These are phyloP conservation scores for Cylindrotheca closterium DNA, from an alignment of 108 stramenopile species.

Conservation along the genomic window DNA sequence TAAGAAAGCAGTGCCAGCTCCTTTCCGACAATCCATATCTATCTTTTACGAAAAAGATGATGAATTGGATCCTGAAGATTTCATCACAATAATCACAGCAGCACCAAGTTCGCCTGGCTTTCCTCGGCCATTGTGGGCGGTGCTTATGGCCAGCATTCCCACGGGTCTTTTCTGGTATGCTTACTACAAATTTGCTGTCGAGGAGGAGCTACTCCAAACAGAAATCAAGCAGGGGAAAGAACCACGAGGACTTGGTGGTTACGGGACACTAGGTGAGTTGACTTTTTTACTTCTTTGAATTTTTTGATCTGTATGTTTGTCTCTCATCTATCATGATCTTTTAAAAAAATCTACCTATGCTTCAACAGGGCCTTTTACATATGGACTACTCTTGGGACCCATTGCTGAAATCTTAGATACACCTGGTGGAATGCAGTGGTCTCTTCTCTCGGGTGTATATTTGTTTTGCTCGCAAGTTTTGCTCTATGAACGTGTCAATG, in stretches of 20 bases:
- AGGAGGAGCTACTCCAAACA: slow-evolving; percentile 47
- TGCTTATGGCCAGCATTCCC: slow-evolving; percentile 36
- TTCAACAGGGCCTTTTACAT: slow-evolving; percentile 9
- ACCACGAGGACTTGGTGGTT: slow-evolving; percentile 44
- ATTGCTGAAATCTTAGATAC: slow-evolving; percentile 21
- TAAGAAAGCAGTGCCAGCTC: slow-evolving; percentile 29
- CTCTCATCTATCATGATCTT: no score
- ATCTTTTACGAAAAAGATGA: slow-evolving; percentile 14
- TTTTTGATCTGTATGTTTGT: neutral
- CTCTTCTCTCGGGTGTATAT: slow-evolving; percentile 17
- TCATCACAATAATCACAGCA: slow-evolving; percentile 27
- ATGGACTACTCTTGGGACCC: slow-evolving; percentile 33
- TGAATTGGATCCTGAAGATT: slow-evolving; percentile 16
- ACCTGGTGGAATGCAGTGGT: slow-evolving; percentile 35
- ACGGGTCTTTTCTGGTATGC: slow-evolving; percentile 51
- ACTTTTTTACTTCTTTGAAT: neutral
- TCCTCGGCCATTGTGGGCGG: slow-evolving; percentile 47
- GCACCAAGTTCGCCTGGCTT: slow-evolving; percentile 39
- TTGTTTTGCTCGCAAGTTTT: slow-evolving; percentile 39
- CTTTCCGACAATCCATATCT: slow-evolving; percentile 9
- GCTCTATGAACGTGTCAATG: slow-evolving; percentile 45
- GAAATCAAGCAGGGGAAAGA: slow-evolving; percentile 28
- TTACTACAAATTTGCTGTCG: slow-evolving; percentile 51
- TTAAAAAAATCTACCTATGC: no score
- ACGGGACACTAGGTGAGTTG: slow-evolving; percentile 28